Percentiles rank a stretch among this genome's conserved stretches.
Evolutionary conservation across 805 yeast species (phyloP).

Genomic region (Jamesozyma rosinii): DNA sequence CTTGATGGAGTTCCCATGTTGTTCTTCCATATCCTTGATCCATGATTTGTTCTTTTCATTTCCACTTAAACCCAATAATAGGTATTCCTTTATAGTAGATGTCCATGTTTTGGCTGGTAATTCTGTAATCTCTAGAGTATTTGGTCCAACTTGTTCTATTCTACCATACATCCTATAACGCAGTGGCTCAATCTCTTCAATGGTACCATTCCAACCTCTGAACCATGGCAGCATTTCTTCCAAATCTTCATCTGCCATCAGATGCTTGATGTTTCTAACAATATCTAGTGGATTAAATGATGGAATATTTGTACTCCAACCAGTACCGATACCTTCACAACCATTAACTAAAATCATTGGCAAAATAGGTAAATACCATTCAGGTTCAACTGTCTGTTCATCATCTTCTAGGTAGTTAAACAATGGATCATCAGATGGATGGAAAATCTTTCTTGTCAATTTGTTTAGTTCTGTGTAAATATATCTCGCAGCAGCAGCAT

Average conservation of each 20-base stretch:
- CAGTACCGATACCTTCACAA: slow-evolving; percentile 96
- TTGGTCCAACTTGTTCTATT: slow-evolving; percentile 71
- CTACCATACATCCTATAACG: slow-evolving; percentile 70
- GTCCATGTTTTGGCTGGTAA: slow-evolving; percentile 93
- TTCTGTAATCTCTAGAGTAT: slow-evolving; percentile 81
- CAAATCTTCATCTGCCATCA: slow-evolving; percentile 66
- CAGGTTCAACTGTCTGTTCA: slow-evolving; percentile 89
- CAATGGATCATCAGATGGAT: slow-evolving; percentile 70
- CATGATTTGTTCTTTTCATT: slow-evolving; percentile 67
- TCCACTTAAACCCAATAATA: slow-evolving; percentile 66
- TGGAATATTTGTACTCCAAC: slow-evolving; percentile 94
- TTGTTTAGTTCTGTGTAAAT: slow-evolving; percentile 77
- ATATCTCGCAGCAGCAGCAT: slow-evolving; percentile 96
- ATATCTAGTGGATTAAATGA: slow-evolving; percentile 81
- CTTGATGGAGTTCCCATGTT: slow-evolving; percentile 72
- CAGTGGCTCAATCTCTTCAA: slow-evolving; percentile 55
- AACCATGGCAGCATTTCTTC: slow-evolving; percentile 85
- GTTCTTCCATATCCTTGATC: slow-evolving; percentile 93
- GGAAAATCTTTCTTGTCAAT: slow-evolving; percentile 67
- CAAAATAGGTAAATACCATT: slow-evolving; percentile 86
- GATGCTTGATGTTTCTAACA: slow-evolving; percentile 57
- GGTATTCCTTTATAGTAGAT: slow-evolving; percentile 73
- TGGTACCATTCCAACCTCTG: slow-evolving; percentile 86
- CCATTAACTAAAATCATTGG: slow-evolving; percentile 96
- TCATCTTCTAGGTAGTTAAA: slow-evolving; percentile 81